These are phyloP conservation scores for Globisporangium lucens DNA, from an alignment of 352 stramenopile species.

Conservation along the genomic window DNA sequence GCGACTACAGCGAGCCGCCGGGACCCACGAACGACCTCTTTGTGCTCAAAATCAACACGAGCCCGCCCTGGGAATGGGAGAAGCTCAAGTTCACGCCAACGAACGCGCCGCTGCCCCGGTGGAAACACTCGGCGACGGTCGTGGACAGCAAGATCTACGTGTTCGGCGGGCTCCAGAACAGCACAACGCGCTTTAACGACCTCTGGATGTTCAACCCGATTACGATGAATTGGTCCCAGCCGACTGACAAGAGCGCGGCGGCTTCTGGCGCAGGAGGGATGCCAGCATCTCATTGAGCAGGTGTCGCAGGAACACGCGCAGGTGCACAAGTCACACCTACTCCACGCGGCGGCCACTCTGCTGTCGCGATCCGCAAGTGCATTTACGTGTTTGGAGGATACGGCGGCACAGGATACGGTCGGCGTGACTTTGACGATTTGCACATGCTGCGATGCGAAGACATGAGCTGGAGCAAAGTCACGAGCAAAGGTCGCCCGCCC, in stretches of 20 bases:
- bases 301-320: constrained; percentile 13
- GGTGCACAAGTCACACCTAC: constrained; percentile 50
- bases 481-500: constrained; percentile 80
- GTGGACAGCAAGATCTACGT: constrained; percentile 90
- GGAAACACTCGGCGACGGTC: constrained; percentile 90
- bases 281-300: constrained; percentile 12
- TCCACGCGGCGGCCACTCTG: constrained; percentile 89
- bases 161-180: constrained; percentile 94
- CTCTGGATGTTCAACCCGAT: constrained; percentile 96
- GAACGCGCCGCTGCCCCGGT: constrained; percentile 50
- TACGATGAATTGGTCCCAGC: constrained; percentile 90
- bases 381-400: constrained; percentile 96
- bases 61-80: constrained; percentile 69
- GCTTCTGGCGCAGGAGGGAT: constrained; percentile 51
- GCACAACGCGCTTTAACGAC: constrained; percentile 90
- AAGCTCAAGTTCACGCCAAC: constrained; percentile 40
- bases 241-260: constrained; percentile 50
- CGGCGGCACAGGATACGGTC: constrained; percentile 88
- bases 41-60: constrained; percentile 87
- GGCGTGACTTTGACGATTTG: constrained; percentile 94
- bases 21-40: constrained; percentile 93
- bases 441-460: constrained; percentile 88
- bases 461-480: constrained; percentile 83
- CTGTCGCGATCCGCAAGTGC: constrained; percentile 71
- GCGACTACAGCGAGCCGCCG: constrained; percentile 81